Evolutionary conservation across 495 filamentous ascomycete species (phyloP).

Genomic region (Hyaloscypha hepaticicola): DNA sequence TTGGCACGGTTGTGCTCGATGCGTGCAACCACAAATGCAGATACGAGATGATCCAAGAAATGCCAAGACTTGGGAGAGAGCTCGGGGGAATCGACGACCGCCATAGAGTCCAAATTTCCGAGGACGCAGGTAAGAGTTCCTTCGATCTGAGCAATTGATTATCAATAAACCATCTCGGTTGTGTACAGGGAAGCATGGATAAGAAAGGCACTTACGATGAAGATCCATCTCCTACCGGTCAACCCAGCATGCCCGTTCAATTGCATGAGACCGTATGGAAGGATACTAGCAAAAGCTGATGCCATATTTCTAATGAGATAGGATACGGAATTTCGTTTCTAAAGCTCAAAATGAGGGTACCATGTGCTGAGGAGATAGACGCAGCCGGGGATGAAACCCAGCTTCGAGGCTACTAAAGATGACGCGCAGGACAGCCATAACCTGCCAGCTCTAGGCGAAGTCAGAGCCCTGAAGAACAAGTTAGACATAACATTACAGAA

Average conservation of each 20-base stretch:
- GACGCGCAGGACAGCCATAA: constrained; percentile 54
- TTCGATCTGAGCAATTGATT: constrained; percentile 50
- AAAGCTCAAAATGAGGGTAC: constrained; percentile 64
- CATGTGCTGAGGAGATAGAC: constrained; percentile 63
- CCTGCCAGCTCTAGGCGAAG: constrained; percentile 50
- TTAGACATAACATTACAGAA: constrained; percentile 27
- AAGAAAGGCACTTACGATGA: constrained; percentile 27
- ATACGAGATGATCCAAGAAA: constrained; percentile 53
- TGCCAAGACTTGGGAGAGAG: constrained; percentile 49
- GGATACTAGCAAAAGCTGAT: constrained; percentile 59
- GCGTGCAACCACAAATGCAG: constrained; percentile 55
- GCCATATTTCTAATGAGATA: constrained; percentile 64
- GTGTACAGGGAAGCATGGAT: constrained; percentile 40
- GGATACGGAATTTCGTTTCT: constrained; percentile 63
- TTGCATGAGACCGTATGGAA: constrained; percentile 65
- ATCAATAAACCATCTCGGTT: constrained; percentile 32
- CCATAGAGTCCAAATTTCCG: constrained; percentile 48
- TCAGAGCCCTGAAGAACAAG: constrained; percentile 38
- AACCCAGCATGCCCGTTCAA: constrained; percentile 47
- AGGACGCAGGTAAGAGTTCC: constrained; percentile 65
- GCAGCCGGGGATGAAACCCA: constrained; percentile 61
- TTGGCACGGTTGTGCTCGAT: constrained; percentile 60
- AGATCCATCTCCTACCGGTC: constrained; percentile 62
- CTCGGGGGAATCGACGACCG: constrained; percentile 62
- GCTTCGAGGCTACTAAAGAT: constrained; percentile 65